Percentiles rank a stretch among this genome's conserved stretches.
Evolutionary conservation across 345 rosid genomes (phyloP).

Genomic region (Firmiana major): DNA sequence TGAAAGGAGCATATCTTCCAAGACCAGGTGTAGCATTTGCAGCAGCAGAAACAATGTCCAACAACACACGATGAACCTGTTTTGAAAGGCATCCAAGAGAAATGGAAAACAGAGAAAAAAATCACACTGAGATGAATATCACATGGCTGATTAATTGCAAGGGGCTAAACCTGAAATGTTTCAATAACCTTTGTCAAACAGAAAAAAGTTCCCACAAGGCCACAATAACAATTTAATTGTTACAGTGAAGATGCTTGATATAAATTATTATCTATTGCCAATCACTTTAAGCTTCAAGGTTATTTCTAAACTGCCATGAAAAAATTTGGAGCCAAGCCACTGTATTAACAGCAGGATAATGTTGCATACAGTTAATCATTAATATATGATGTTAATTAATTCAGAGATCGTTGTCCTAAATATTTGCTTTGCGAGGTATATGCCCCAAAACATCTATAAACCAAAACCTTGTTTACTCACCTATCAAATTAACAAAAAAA

Average conservation of each 20-base stretch:
- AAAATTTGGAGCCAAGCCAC: not conserved
- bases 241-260: not conserved
- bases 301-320: not conserved
- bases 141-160: not conserved
- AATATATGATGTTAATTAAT: not conserved
- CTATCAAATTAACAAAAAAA: not conserved
- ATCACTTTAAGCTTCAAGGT: not conserved
- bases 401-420: not conserved
- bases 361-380: not conserved
- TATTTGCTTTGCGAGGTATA: not conserved
- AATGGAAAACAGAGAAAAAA: slow-evolving; percentile 3
- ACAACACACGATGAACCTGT: slow-evolving; percentile 90
- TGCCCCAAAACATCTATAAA: not conserved
- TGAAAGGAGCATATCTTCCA: slow-evolving; percentile 96
- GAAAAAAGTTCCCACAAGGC: not conserved
- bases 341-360: not conserved
- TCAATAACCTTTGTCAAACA: not conserved
- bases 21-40: slow-evolving; percentile 98
- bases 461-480: not conserved
- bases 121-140: not conserved
- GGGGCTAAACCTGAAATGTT: not conserved
- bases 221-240: not conserved
- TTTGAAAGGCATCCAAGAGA: slow-evolving; percentile 15
- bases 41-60: slow-evolving; percentile 82
- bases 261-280: not conserved